phyloP scores from a whole-genome alignment of 306 rosid species.

The Vigna reflexopilosa region DNA sequence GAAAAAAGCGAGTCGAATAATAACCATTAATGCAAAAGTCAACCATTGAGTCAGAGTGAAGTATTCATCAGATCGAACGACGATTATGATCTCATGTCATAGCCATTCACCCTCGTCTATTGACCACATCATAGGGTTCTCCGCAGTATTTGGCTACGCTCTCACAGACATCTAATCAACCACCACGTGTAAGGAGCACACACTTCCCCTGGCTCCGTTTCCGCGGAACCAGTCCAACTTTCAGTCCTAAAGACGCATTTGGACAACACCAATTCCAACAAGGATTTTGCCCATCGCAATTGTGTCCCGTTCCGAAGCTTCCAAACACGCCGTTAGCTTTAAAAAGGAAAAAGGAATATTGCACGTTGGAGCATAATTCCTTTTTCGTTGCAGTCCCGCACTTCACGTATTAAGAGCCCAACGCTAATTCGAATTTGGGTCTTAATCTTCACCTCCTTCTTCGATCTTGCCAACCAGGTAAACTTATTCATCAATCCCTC shows the following conservation, averaged over 20 bases:
- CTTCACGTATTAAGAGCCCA: constrained; percentile 21
- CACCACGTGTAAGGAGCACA: constrained; percentile 45
- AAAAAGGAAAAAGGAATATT: constrained; percentile 13
- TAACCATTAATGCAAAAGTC: too few relatives aligned
- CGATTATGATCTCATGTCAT: neutral
- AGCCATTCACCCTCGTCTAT: neutral
- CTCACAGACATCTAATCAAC: constrained; percentile 13
- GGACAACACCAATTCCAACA: constrained; percentile 26
- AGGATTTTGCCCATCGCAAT: constrained; percentile 12
- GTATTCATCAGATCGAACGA: constrained; percentile 40
- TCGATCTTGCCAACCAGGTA: constrained; percentile 46
- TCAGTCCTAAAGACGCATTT: constrained; percentile 36
- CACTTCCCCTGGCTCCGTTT: constrained; percentile 42
- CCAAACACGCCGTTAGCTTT: constrained; percentile 49
- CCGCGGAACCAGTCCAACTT: constrained; percentile 41
- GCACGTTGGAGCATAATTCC: constrained; percentile 31
- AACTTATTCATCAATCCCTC: constrained; percentile 8
- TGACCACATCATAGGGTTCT: constrained; percentile 45
- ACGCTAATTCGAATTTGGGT: constrained; percentile 42
- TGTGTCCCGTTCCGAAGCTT: neutral
- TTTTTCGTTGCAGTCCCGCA: constrained; percentile 33
- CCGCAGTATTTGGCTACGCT: constrained; percentile 43
- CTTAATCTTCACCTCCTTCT: constrained; percentile 13
- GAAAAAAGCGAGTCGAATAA: too few relatives aligned
- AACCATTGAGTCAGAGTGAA: neutral